These are phyloP conservation scores for Penicillium freii DNA, from an alignment of 2,329 filamentous ascomycete species.

Conservation along the genomic window DNA sequence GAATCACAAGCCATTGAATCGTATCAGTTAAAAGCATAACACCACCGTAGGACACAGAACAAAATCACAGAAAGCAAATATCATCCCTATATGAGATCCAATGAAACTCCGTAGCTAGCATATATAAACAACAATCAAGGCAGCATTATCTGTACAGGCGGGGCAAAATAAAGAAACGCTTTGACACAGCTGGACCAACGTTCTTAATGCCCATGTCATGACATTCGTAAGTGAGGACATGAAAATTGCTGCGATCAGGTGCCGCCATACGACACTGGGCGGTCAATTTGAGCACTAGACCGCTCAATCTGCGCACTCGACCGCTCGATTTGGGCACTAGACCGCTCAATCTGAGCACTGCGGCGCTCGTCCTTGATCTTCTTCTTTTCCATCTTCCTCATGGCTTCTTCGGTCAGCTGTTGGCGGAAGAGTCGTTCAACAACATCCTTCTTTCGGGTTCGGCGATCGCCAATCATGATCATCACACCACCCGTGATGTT, in stretches of 20 bases:
- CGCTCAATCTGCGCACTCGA: not conserved
- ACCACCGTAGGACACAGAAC: not conserved
- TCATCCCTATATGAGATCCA: not conserved
- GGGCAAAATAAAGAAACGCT: not conserved
- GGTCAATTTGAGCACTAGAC: conserved; percentile 31
- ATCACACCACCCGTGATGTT: conserved; percentile 75
- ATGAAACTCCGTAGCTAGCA: conserved; percentile 10
- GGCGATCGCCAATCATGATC: conserved; percentile 72
- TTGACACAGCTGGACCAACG: not conserved
- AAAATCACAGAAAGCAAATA: not conserved
- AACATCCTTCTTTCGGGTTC: conserved; percentile 82
- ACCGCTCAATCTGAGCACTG: conserved; percentile 20
- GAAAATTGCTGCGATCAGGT: conserved; percentile 11
- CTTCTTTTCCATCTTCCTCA: conserved; percentile 55
- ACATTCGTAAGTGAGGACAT: conserved; percentile 16
- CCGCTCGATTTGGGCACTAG: not conserved
- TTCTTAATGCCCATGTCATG: conserved; percentile 9
- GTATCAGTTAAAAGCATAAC: not conserved
- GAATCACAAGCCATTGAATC: not conserved
- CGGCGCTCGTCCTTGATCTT: conserved; percentile 42
- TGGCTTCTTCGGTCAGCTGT: conserved; percentile 67
- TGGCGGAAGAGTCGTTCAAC: conserved; percentile 73
- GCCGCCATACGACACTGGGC: conserved; percentile 14
- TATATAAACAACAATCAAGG: conserved; percentile 2
- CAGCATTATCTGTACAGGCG: conserved; percentile 15